Conservation (phyloP, 192 early-diverging fungal species). For the Coemansia sp. region DNA sequence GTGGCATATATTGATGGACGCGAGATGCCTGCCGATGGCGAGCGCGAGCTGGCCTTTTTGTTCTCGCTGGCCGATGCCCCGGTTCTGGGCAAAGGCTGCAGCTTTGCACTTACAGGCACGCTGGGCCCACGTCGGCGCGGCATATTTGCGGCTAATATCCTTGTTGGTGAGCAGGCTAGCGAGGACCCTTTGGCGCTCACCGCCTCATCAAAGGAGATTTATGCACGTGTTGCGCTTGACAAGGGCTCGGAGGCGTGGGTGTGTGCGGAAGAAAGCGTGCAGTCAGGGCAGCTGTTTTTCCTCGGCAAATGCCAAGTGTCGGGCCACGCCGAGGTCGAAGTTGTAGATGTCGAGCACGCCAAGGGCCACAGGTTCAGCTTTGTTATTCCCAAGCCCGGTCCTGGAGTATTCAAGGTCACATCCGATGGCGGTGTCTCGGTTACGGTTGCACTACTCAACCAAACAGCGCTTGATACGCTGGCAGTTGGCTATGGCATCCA, state of each 20-base stretch:
- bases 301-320: slow-evolving; percentile 35
- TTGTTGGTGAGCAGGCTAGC: slow-evolving; percentile 12
- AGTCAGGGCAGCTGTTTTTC: slow-evolving; percentile 49
- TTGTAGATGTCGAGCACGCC: slow-evolving; percentile 48
- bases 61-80: slow-evolving; percentile 47
- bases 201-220: slow-evolving; percentile 47
- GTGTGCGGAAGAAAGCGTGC: slow-evolving; percentile 42
- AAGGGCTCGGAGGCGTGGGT: slow-evolving; percentile 38
- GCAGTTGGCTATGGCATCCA: slow-evolving; percentile 24
- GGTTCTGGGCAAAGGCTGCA: slow-evolving; percentile 18
- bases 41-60: slow-evolving; percentile 33
- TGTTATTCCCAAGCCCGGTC: slow-evolving; percentile 40
- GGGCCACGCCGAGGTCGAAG: slow-evolving; percentile 45
- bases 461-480: slow-evolving; percentile 37
- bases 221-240: slow-evolving; percentile 31
- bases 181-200: slow-evolving; percentile 16
- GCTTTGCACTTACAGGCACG: slow-evolving; percentile 50
- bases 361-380: slow-evolving; percentile 44
- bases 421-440: slow-evolving; percentile 16
- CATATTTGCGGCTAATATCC: slow-evolving; percentile 48
- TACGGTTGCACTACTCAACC: slow-evolving; percentile 24
- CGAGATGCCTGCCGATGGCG: neutral
- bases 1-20: slow-evolving; percentile 37
- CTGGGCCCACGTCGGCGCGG: slow-evolving; percentile 41
- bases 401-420: slow-evolving; percentile 18